phyloP scores from a whole-genome alignment of 306 rosid species.

The Cicer yamashitae region DNA sequence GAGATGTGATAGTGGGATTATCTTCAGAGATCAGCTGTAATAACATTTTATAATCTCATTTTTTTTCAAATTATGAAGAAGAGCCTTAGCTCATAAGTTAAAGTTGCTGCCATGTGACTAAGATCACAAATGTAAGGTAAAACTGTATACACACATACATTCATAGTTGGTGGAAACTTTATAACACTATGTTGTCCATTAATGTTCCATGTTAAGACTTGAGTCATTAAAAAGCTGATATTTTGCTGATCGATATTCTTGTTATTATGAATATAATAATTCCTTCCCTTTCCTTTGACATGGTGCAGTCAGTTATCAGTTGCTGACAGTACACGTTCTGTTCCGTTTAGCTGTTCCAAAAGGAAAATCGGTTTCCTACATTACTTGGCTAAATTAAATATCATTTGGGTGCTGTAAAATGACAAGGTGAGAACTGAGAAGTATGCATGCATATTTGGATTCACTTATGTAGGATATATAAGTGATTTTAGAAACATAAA shows the following conservation, averaged over 20 bases:
- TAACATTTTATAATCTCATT: conserved; percentile 18
- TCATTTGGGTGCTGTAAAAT: conserved; percentile 7
- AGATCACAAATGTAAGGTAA: conserved; percentile 15
- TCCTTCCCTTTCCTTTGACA: background rate
- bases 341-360: conserved; percentile 3
- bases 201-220: conserved; percentile 25
- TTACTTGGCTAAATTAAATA: conserved; percentile 1
- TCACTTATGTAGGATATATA: background rate
- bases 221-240: background rate
- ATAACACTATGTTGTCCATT: background rate
- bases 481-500: background rate
- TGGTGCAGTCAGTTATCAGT: conserved; percentile 14
- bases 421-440: background rate
- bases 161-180: background rate
- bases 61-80: conserved; percentile 10
- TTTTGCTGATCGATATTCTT: conserved; percentile 14
- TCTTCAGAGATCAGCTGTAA: conserved; percentile 12
- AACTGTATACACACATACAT: conserved; percentile 4
- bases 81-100: background rate
- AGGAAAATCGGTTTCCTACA: conserved; percentile 6
- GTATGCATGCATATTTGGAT: conserved; percentile 1
- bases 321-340: background rate
- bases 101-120: background rate
- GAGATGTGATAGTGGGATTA: background rate
- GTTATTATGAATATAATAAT: background rate